A percentile compares a stretch with the other conserved stretches of the same genome.
Evolutionary conservation across 192 early-diverging fungal species (phyloP).

Genomic region (Haplosporangium gracile): DNA sequence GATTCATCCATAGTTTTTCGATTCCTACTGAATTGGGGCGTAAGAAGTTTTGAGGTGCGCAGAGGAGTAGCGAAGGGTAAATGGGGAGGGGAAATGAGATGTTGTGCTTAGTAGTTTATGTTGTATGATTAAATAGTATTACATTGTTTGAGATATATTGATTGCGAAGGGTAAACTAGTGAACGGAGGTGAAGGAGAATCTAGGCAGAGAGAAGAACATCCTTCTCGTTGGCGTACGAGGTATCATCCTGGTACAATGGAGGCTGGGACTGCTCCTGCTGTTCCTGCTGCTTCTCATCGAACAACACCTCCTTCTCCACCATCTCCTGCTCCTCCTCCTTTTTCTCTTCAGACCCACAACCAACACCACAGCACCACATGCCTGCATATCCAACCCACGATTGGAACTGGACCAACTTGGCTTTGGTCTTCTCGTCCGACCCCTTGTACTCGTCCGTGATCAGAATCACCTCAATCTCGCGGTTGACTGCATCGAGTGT

Average conservation of each 20-base stretch:
- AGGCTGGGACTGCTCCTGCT: neutral
- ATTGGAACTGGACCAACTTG: slow-evolving; percentile 16
- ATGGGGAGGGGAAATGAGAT: too few relatives aligned
- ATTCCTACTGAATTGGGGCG: slow-evolving; percentile 44
- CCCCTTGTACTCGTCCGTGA: slow-evolving; percentile 9
- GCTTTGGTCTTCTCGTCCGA: slow-evolving; percentile 31
- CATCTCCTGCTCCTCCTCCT: neutral
- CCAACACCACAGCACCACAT: neutral
- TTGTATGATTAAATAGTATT: too few relatives aligned
- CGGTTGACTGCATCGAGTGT: neutral
- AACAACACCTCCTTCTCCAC: neutral
- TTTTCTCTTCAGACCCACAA: neutral
- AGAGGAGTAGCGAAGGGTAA: too few relatives aligned
- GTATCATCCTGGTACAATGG: neutral
- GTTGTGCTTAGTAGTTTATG: too few relatives aligned
- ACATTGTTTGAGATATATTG: too few relatives aligned
- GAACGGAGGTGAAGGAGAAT: neutral
- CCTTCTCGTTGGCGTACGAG: slow-evolving; percentile 1
- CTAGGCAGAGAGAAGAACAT: slow-evolving; percentile 1
- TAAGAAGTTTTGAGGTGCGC: neutral
- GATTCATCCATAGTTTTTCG: slow-evolving; percentile 50
- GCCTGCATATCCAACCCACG: slow-evolving; percentile 1
- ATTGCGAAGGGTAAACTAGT: too few relatives aligned
- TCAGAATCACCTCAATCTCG: slow-evolving; percentile 9
- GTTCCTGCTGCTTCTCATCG: neutral